A percentile compares a stretch with the other conserved stretches of the same genome.
phyloP scores from a whole-genome alignment of 495 filamentous ascomycete species.

The Thermothielavioides terrestris region DNA sequence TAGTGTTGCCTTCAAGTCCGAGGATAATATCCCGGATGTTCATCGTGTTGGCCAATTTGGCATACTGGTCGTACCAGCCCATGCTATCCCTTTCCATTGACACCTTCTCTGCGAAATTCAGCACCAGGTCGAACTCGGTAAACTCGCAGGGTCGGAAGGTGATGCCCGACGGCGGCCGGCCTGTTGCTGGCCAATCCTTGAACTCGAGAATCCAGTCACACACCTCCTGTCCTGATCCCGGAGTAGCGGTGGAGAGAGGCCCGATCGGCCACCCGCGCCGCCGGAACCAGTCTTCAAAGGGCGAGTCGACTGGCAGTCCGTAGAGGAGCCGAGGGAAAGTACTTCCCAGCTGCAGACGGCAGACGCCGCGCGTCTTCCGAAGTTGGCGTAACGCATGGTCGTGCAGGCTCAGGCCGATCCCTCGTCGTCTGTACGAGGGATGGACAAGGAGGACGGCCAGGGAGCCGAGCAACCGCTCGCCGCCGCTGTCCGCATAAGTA shows the following conservation, averaged over 20 bases:
- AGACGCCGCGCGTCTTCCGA: slow-evolving; percentile 44
- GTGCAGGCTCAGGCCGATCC: slow-evolving; percentile 51
- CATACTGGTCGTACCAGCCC: slow-evolving; percentile 50
- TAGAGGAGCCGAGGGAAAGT: slow-evolving; percentile 54
- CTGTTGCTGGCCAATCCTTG: slow-evolving; percentile 40
- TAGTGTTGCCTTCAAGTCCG: slow-evolving; percentile 33
- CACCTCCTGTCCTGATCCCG: slow-evolving; percentile 40
- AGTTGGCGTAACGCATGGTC: slow-evolving; percentile 45
- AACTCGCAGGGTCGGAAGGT: slow-evolving; percentile 42
- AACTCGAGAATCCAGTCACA: slow-evolving; percentile 50
- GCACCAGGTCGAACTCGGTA: slow-evolving; percentile 43
- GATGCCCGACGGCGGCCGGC: slow-evolving; percentile 27
- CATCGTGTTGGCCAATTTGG: slow-evolving; percentile 36
- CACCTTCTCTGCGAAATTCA: slow-evolving; percentile 45
- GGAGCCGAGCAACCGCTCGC: slow-evolving; percentile 49
- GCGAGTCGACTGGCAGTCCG: slow-evolving; percentile 42
- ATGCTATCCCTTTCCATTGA: slow-evolving; percentile 34
- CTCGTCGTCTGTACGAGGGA: slow-evolving; percentile 42
- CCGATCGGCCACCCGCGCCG: slow-evolving; percentile 49
- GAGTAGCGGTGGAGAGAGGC: slow-evolving; percentile 22
- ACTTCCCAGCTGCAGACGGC: slow-evolving; percentile 50
- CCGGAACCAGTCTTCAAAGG: slow-evolving; percentile 48
- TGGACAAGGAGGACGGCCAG: slow-evolving; percentile 51
- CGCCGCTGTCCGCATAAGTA: slow-evolving; percentile 44
- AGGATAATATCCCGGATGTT: slow-evolving; percentile 44